Evolutionary conservation across 257 asterid species (phyloP), one percentile per base, ranked within the genome.

Genomic region (Primulina huaijiensis): DNA sequence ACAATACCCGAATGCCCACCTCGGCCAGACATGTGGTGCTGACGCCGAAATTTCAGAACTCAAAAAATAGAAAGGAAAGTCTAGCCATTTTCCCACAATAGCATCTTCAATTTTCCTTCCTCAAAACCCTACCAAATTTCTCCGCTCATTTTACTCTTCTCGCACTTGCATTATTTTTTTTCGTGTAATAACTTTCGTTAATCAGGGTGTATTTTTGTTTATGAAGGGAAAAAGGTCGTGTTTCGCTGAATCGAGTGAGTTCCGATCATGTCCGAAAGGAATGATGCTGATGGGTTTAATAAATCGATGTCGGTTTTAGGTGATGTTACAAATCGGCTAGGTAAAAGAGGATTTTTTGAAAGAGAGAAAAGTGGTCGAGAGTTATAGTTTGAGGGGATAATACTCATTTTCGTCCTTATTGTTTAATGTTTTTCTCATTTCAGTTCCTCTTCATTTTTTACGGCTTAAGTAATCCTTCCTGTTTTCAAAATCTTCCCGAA

Each of bases 251-350:
- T 60, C 50, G 8, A 68, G 64, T 60, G 74, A 50, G 64, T 65
- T 78, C 69, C 20, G 62, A 70, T 29, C 43, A 90, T 86, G 95
- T 81, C 78, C 8, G 86, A 78, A 64, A 72, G 74, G 33, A 73
- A 74, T 64, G 53, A 67, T 34, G 64, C 82, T 33, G 77, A 68
- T 19, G 84, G 85, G 75, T 21, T n/a, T 71, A 16, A 57, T 30
- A 77, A 69, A 68, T 69, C 72, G 27, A 78, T 88, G 64, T 3
- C 77, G 4, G 83, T 60, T 71, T 79, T 88, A 16, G 88, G 86
- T 16, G 91, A 90, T 70, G 77, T 90, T 29, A 83, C 96, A 10
- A 88, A 90, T 73, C 88, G 83, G 73, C 30, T 76, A 10, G 85
- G 82, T 5, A 85, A 83, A 72, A 83, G 94, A 73, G 75, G 78